Base-by-base conservation (phyloP, 306 rosid species). In the Herpetospermum pedunculosum region DNA sequence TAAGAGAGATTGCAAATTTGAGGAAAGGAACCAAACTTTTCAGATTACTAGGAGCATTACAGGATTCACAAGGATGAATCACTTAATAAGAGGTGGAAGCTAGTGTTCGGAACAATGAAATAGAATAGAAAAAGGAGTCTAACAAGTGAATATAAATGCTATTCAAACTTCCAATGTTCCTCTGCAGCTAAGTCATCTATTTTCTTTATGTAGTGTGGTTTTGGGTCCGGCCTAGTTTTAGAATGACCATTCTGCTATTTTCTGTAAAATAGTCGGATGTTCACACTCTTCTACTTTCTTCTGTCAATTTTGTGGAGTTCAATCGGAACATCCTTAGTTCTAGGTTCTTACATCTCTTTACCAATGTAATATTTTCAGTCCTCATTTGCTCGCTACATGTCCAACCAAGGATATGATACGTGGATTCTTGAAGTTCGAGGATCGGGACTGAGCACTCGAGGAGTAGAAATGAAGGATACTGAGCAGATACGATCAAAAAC, bases 371-470 rank as follows among this genome's bases (percentile, higher is more conserved):
- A 65, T 78, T 80, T 82, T 59, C 81, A 93, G 97, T 77, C 81
- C 70, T 93, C 98, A 75, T 91, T 91, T 84, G 97, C 92, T 0
- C 90, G 97, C 65, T 82, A 72, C 81, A 90, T 93, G 98, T 81
- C 97, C 21, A 78, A 81, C 0, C 87, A 87, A 78, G 97, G 98
- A 76, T 93, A 86, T 62, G 98, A 93, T 84, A 87, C 98, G 2
- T 93, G 98, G 98, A 85, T 78, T 82, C 92, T 93, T 71, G 98
- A 91, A 83, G 82, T 93, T 79, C 84, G 98, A 52, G 98, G 98
- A 29, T 77, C 88, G 62, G 98, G 98, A 34, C 82, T 93, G 76
- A 93, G 97, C 87, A 81, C 83, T 2, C 44, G 49, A 15, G 76
- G 82, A 63, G 78, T 72, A 59, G 83, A 80, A 59, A 78, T 60